These are phyloP conservation scores for Clitopilus passeckerianus DNA, from an alignment of 768 basidiomycete genomes.

Conservation along the genomic window DNA sequence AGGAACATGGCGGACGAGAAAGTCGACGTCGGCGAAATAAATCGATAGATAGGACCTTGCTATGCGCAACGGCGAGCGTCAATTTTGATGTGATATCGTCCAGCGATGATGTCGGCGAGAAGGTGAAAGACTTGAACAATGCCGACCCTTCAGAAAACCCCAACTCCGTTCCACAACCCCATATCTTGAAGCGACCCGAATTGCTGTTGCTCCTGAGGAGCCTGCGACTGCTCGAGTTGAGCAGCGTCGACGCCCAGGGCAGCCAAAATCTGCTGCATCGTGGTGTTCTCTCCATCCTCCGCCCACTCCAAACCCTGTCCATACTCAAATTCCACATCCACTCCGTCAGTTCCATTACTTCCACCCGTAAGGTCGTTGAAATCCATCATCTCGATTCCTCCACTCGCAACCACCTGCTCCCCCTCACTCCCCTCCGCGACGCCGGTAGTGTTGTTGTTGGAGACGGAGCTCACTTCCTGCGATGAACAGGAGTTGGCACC, in stretches of 20 bases:
- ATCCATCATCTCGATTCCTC: constrained; percentile 1
- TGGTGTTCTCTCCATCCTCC: background rate
- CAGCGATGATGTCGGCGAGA: background rate
- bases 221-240: background rate
- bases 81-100: background rate
- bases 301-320: constrained; percentile 1
- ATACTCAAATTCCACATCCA: background rate
- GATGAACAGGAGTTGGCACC: background rate
- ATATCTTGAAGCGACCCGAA: constrained; percentile 5
- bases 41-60: background rate
- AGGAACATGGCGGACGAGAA: background rate
- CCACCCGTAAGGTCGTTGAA: background rate
- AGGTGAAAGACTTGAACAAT: background rate
- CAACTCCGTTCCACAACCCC: constrained; percentile 9
- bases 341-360: constrained; percentile 3
- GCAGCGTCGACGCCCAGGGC: background rate
- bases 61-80: background rate
- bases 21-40: background rate
- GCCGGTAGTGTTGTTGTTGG: background rate
- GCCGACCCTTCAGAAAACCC: constrained; percentile 4
- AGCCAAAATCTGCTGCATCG: constrained; percentile 2
- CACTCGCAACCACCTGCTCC: constrained; percentile 1
- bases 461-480: background rate
- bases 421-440: background rate
- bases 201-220: constrained; percentile 10